phyloP scores from a whole-genome alignment of 2,329 filamentous ascomycete genomes.

The Pseudodiploospora longispora region DNA sequence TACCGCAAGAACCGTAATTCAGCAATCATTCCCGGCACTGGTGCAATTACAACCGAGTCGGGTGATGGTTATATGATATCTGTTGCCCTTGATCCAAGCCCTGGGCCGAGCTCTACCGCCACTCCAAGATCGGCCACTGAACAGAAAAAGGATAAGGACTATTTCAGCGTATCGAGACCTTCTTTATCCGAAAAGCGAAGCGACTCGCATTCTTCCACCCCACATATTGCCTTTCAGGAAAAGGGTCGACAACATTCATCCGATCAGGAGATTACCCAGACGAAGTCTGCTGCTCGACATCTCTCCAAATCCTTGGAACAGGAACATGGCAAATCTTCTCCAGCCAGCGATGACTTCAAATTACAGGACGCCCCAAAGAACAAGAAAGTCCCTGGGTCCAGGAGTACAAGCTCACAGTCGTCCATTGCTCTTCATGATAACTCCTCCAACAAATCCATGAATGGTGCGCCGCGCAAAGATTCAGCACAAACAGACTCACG shows the following conservation, averaged over 20 bases:
- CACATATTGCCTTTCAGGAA: conserved; percentile 90
- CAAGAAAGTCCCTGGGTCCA: conserved; percentile 37
- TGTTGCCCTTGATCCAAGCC: conserved; percentile 64
- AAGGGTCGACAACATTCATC: conserved; percentile 57
- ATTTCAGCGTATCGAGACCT: conserved; percentile 44
- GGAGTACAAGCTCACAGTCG: conserved; percentile 35
- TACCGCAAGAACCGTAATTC: conserved; percentile 76
- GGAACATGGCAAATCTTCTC: conserved; percentile 20
- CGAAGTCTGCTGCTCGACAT: conserved; percentile 41
- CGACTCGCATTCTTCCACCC: conserved; percentile 53
- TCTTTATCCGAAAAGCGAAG: conserved; percentile 35
- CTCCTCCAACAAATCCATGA: conserved; percentile 25
- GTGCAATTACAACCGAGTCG: conserved; percentile 40
- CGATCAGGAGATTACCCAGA: conserved; percentile 47
- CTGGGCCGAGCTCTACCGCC: conserved; percentile 37
- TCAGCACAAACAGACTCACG: conserved; percentile 18
- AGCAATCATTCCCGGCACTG: conserved; percentile 47
- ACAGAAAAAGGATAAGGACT: conserved; percentile 50
- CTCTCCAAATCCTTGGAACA: conserved; percentile 32
- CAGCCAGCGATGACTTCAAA: conserved; percentile 52
- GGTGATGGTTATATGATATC: conserved; percentile 69
- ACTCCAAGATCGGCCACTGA: conserved; percentile 49
- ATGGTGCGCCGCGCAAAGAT: conserved; percentile 22
- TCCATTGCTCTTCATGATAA: conserved; percentile 29
- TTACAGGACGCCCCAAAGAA: conserved; percentile 72